These are phyloP conservation scores for Edaphochlamys debaryana DNA, from an alignment of 139 green algal species.

Conservation along the genomic window DNA sequence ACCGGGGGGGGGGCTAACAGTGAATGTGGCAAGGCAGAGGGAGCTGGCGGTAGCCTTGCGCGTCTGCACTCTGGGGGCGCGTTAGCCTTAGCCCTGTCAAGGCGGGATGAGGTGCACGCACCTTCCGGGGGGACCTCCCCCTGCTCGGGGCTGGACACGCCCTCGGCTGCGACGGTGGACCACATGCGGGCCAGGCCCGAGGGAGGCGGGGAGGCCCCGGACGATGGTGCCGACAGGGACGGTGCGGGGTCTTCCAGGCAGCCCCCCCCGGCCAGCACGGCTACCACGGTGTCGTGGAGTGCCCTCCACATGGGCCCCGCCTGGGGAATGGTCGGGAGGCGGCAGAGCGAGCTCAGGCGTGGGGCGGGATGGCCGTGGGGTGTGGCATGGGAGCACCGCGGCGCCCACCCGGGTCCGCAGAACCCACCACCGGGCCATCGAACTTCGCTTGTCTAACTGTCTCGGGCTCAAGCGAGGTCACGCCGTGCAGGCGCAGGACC, in stretches of 20 bases:
- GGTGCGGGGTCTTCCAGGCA: too few relatives aligned
- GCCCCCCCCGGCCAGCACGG: neutral
- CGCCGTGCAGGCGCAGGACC: neutral
- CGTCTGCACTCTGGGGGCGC: neutral
- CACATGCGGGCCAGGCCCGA: constrained; percentile 13
- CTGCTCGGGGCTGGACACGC: neutral
- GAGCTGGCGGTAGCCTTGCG: neutral
- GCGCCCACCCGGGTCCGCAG: neutral
- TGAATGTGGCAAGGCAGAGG: neutral
- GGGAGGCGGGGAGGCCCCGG: neutral
- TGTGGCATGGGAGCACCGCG: neutral
- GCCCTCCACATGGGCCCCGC: neutral
- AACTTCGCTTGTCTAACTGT: constrained; percentile 27
- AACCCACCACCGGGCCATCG: constrained; percentile 16
- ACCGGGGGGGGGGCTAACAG: too few relatives aligned
- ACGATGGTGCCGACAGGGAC: neutral
- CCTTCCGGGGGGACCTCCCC: neutral
- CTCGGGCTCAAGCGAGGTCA: constrained; percentile 17
- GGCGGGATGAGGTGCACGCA: neutral
- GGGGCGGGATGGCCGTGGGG: too few relatives aligned
- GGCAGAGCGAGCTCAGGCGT: neutral
- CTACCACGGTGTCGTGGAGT: constrained; percentile 15
- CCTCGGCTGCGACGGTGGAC: neutral
- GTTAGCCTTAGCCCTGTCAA: neutral
- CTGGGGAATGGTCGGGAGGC: neutral